Evolutionary conservation across 257 asterid species (phyloP).

Genomic region (Jacaranda mimosifolia): DNA sequence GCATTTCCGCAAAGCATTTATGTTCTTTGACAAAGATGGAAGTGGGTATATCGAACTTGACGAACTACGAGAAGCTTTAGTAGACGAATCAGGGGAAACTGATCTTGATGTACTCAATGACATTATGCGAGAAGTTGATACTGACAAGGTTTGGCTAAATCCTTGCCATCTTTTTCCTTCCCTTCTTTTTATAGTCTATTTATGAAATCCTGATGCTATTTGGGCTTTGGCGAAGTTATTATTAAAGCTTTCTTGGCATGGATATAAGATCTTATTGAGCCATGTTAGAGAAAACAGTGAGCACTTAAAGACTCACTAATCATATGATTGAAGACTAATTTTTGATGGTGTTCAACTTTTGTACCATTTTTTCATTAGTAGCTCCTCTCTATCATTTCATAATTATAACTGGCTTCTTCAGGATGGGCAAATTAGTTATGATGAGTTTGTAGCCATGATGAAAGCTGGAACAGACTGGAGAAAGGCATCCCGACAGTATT

Average conservation of each 20-base stretch:
- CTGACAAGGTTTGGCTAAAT: constrained; percentile 73
- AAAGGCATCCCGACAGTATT: constrained; percentile 91
- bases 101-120: constrained; percentile 65
- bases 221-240: neutral
- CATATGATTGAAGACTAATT: neutral
- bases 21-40: constrained; percentile 82
- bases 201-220: neutral
- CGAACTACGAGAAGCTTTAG: constrained; percentile 81
- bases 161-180: neutral
- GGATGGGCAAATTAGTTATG: constrained; percentile 83
- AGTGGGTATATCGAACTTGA: constrained; percentile 85
- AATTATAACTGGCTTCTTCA: constrained; percentile 39
- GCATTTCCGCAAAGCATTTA: constrained; percentile 82
- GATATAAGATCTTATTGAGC: neutral
- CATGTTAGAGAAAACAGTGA: no score
- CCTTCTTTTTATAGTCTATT: no score
- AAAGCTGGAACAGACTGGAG: constrained; percentile 94
- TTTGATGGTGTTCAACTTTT: no score
- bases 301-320: neutral
- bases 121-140: constrained; percentile 90
- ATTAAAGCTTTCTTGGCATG: neutral
- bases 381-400: neutral
- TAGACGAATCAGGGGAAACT: constrained; percentile 76
- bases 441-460: constrained; percentile 95
- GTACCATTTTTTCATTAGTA: neutral